Percentiles rank a stretch among this genome's conserved stretches.
phyloP scores from a whole-genome alignment of 1,284 basidiomycete genomes.

The Trichosporon inkin region DNA sequence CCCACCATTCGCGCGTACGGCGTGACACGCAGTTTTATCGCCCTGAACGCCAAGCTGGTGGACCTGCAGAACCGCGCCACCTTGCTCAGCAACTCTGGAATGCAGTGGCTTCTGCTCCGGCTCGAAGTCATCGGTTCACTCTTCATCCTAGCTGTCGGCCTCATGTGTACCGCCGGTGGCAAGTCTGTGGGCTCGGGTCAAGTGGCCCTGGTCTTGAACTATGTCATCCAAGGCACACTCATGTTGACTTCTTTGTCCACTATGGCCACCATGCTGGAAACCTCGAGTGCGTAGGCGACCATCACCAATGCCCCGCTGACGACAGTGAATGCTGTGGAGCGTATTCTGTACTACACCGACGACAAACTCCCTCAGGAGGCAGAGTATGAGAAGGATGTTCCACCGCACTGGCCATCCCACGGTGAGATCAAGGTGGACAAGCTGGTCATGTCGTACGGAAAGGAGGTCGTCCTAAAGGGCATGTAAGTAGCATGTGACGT shows the following conservation, averaged over 20 bases:
- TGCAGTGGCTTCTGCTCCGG: slow-evolving; percentile 66
- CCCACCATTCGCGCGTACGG: slow-evolving; percentile 82
- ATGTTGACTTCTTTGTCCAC: slow-evolving; percentile 55
- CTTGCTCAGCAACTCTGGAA: slow-evolving; percentile 64
- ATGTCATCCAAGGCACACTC: slow-evolving; percentile 48
- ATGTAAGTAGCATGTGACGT: slow-evolving; percentile 30
- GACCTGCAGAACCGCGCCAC: slow-evolving; percentile 88
- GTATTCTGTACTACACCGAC: slow-evolving; percentile 61
- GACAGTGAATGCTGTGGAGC: slow-evolving; percentile 64
- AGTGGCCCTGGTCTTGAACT: slow-evolving; percentile 68
- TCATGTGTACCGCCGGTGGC: slow-evolving; percentile 48
- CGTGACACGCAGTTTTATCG: slow-evolving; percentile 63
- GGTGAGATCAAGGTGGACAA: slow-evolving; percentile 42
- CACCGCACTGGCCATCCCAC: slow-evolving; percentile 52
- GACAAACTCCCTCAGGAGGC: slow-evolving; percentile 60
- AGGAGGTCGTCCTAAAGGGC: slow-evolving; percentile 53
- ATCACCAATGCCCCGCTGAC: neutral
- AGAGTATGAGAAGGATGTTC: slow-evolving; percentile 57
- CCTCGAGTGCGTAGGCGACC: neutral
- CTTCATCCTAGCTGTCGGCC: slow-evolving; percentile 61
- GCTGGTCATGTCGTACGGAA: slow-evolving; percentile 50
- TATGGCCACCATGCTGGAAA: slow-evolving; percentile 53
- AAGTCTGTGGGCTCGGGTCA: slow-evolving; percentile 61
- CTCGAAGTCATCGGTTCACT: slow-evolving; percentile 66
- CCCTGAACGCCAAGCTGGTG: slow-evolving; percentile 67